phyloP scores from a whole-genome alignment of 345 rosid genomes.

The Hypericum perforatum region DNA sequence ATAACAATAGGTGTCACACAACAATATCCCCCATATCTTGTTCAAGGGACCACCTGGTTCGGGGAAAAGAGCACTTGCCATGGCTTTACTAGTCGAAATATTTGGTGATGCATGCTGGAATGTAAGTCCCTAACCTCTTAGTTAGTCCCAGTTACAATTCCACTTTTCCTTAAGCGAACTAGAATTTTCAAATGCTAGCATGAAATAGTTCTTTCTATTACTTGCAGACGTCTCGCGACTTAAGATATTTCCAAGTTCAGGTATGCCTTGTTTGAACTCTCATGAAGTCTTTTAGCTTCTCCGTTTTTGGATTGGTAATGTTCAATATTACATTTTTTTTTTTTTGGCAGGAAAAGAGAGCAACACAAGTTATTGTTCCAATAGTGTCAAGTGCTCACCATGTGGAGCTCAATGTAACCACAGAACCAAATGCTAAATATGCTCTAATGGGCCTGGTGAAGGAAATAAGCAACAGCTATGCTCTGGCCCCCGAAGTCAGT shows the following conservation, averaged over 20 bases:
- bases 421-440: slow-evolving; percentile 38
- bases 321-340: not conserved
- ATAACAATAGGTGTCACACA: slow-evolving; percentile 31
- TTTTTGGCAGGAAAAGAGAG: slow-evolving; percentile 31
- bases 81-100: slow-evolving; percentile 46
- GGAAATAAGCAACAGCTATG: slow-evolving; percentile 39
- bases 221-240: slow-evolving; percentile 42
- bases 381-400: slow-evolving; percentile 47
- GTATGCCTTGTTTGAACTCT: slow-evolving; percentile 16
- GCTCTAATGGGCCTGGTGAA: slow-evolving; percentile 51
- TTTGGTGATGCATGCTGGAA: slow-evolving; percentile 40
- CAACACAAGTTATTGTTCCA: slow-evolving; percentile 31
- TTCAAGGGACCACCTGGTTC: slow-evolving; percentile 58
- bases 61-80: slow-evolving; percentile 48
- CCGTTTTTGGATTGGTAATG: not conserved
- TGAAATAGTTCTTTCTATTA: not conserved
- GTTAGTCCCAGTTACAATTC: not conserved
- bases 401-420: slow-evolving; percentile 44
- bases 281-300: not conserved
- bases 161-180: not conserved
- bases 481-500: slow-evolving; percentile 45
- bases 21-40: slow-evolving; percentile 41
- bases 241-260: slow-evolving; percentile 45
- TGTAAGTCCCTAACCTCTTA: slow-evolving; percentile 19
- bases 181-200: not conserved